phyloP scores from a whole-genome alignment of 306 rosid genomes.

The Begonia peltatifolia region DNA sequence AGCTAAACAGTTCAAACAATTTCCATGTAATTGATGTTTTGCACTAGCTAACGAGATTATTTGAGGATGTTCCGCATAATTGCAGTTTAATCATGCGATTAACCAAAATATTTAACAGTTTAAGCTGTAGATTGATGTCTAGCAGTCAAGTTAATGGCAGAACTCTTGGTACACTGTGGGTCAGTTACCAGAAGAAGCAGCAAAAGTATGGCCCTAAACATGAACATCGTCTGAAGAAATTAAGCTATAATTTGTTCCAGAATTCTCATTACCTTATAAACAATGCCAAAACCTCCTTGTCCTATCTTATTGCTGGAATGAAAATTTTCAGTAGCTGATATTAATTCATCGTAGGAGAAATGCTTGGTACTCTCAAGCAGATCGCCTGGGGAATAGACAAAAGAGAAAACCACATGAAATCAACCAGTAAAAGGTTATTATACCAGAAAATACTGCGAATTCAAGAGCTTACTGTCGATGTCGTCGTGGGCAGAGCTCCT shows the following conservation, averaged over 20 bases:
- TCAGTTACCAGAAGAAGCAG: too few relatives aligned
- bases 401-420: conserved; percentile 4
- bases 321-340: conserved; percentile 60
- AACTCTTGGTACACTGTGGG: too few relatives aligned
- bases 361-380: conserved; percentile 30
- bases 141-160: too few relatives aligned
- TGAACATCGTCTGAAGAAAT: too few relatives aligned
- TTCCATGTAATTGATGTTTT: too few relatives aligned
- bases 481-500: conserved; percentile 20
- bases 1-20: too few relatives aligned
- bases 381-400: conserved; percentile 31
- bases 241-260: background rate
- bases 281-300: conserved; percentile 88
- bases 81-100: too few relatives aligned
- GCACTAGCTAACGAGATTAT: too few relatives aligned
- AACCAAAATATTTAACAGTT: too few relatives aligned
- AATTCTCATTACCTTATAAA: conserved; percentile 52
- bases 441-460: background rate
- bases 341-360: conserved; percentile 57
- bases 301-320: conserved; percentile 59
- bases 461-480: conserved; percentile 38
- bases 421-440: conserved; percentile 6
- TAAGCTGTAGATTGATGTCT: too few relatives aligned
- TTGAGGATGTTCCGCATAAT: too few relatives aligned
- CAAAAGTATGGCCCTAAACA: too few relatives aligned